Evolutionary conservation across 768 basidiomycete species (phyloP).

Genomic region (Trametes elegans): DNA sequence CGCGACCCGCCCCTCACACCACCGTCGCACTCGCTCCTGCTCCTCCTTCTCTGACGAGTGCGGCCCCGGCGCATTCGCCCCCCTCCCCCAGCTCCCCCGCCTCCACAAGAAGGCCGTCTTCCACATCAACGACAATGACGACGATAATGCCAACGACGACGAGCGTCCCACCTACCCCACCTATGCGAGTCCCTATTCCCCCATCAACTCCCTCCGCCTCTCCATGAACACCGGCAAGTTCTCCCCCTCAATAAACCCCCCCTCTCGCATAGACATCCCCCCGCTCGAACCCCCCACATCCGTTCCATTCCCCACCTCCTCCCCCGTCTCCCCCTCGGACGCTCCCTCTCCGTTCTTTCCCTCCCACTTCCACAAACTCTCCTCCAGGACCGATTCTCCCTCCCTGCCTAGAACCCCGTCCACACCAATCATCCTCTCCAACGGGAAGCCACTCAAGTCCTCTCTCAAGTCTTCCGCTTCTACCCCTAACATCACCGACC

Average conservation of each 20-base stretch:
- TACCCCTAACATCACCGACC: slow-evolving; percentile 43
- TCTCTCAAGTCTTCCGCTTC: slow-evolving; percentile 71
- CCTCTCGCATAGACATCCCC: slow-evolving; percentile 24
- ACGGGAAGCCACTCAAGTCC: slow-evolving; percentile 84
- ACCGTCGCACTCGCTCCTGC: slow-evolving; percentile 32
- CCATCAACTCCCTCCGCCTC: slow-evolving; percentile 28
- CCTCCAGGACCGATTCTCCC: slow-evolving; percentile 3
- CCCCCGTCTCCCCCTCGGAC: slow-evolving; percentile 27
- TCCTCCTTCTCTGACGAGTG: slow-evolving; percentile 38
- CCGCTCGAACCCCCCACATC: slow-evolving; percentile 17
- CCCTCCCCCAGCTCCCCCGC: slow-evolving; percentile 46
- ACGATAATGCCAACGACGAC: slow-evolving; percentile 30
- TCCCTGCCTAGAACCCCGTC: slow-evolving; percentile 35
- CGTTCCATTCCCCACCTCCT: slow-evolving; percentile 45
- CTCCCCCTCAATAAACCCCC: slow-evolving; percentile 22
- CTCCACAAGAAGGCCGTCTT: slow-evolving; percentile 33
- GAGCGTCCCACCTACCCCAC: slow-evolving; percentile 20
- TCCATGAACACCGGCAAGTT: slow-evolving; percentile 25
- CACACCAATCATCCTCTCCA: slow-evolving; percentile 52
- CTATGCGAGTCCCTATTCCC: slow-evolving; percentile 16
- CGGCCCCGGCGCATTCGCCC: slow-evolving; percentile 48
- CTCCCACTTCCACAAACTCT: slow-evolving; percentile 19
- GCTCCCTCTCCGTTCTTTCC: slow-evolving; percentile 24
- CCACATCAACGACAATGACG: slow-evolving; percentile 36
- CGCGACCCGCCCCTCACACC: slow-evolving; percentile 22